Evolutionary conservation across 2,329 filamentous ascomycete genomes (phyloP).

Genomic region (Diaporthe citrichinensis): DNA sequence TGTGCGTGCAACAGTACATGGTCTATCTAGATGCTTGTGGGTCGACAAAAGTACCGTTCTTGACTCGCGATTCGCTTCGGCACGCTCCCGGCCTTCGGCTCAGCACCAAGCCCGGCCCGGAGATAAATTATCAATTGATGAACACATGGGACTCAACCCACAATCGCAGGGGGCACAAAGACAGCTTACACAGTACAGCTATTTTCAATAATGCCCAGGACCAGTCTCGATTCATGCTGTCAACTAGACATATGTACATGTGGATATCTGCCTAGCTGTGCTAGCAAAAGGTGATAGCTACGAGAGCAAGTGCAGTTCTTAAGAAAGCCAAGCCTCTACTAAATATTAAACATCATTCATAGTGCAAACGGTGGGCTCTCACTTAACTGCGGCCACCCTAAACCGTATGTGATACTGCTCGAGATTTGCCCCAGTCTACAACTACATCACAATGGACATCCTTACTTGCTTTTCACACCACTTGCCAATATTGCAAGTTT

Average conservation of each 20-base stretch:
- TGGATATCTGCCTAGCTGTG: not conserved
- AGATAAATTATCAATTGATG: not conserved
- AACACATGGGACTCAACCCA: not conserved
- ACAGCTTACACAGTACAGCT: not conserved
- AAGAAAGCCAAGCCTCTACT: not conserved
- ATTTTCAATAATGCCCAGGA: not conserved
- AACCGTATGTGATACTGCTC: too few relatives aligned
- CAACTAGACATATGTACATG: not conserved
- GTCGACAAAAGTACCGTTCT: constrained; percentile 6
- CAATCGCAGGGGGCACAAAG: not conserved
- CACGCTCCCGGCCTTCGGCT: not conserved
- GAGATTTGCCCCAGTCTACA: not conserved
- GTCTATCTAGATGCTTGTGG: not conserved
- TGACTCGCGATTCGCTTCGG: constrained; percentile 2
- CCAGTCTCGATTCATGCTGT: not conserved
- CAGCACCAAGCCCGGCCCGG: not conserved
- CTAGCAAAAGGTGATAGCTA: not conserved
- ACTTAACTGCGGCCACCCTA: too few relatives aligned
- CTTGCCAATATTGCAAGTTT: too few relatives aligned
- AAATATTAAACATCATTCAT: not conserved
- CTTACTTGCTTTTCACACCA: too few relatives aligned
- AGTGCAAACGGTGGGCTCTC: too few relatives aligned
- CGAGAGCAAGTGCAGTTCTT: not conserved
- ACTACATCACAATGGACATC: not conserved
- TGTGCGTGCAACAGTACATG: not conserved